Percentiles rank a stretch among this genome's conserved stretches.
These are phyloP conservation scores for Podila minutissima DNA, from an alignment of 192 early-diverging fungal species.

Conservation along the genomic window DNA sequence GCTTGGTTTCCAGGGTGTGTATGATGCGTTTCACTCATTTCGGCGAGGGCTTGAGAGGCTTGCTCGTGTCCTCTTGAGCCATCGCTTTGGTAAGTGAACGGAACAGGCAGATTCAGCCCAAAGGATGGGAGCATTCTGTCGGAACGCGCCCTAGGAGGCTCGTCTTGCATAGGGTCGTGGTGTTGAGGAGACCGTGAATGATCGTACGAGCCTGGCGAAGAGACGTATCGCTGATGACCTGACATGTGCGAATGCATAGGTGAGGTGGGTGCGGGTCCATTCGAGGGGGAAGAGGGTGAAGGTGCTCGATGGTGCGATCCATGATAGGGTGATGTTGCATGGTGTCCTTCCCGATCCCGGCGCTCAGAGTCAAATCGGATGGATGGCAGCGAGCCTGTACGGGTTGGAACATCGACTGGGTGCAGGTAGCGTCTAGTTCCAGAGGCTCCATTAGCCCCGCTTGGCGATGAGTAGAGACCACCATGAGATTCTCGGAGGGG, in stretches of 20 bases:
- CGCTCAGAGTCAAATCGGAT: conserved; percentile 37
- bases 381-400: conserved; percentile 41
- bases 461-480: conserved; percentile 13
- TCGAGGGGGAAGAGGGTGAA: conserved; percentile 30
- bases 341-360: conserved; percentile 13
- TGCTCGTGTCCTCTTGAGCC: conserved; percentile 11
- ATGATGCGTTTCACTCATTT: conserved; percentile 6
- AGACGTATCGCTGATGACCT: conserved; percentile 14
- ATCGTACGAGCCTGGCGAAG: conserved; percentile 39
- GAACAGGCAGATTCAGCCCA: conserved; percentile 39
- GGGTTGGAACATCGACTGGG: conserved; percentile 33
- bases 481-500: conserved; percentile 38
- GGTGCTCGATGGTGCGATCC: conserved; percentile 19
- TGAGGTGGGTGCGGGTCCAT: conserved; percentile 1
- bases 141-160: conserved; percentile 19
- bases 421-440: conserved; percentile 33
- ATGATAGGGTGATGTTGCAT: conserved; percentile 11
- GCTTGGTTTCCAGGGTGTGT: conserved; percentile 3
- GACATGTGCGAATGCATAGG: conserved; percentile 28
- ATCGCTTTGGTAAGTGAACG: conserved; percentile 18
- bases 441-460: conserved; percentile 3
- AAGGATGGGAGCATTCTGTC: conserved; percentile 48
- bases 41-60: not conserved
- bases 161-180: conserved; percentile 24
- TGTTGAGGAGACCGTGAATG: conserved; percentile 25